Percentiles rank a stretch among this genome's conserved stretches.
These are phyloP conservation scores for Aureobasidium sp. DNA, from an alignment of 2,329 filamentous ascomycete species.

Conservation along the genomic window DNA sequence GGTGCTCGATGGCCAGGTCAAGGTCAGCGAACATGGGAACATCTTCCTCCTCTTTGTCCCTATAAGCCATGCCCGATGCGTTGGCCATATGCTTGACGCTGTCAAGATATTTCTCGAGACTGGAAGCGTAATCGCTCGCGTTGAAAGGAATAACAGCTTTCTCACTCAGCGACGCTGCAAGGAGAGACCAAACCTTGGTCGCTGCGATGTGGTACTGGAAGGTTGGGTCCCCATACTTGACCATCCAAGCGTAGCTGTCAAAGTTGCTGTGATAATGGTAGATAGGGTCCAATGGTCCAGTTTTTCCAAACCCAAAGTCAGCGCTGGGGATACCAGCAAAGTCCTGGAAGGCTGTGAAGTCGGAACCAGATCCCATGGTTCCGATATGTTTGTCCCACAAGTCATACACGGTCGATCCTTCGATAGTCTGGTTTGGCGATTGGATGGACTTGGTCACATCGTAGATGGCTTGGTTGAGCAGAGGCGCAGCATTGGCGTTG, in stretches of 20 bases:
- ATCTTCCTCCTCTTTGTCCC: conserved; percentile 27
- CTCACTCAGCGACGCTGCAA: conserved; percentile 41
- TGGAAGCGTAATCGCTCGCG: conserved; percentile 40
- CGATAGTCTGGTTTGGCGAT: conserved; percentile 62
- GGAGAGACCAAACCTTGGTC: conserved; percentile 39
- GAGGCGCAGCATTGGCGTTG: conserved; percentile 59
- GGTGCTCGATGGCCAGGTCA: conserved; percentile 42
- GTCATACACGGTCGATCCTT: conserved; percentile 64
- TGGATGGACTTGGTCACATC: conserved; percentile 57
- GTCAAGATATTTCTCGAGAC: conserved; percentile 37
- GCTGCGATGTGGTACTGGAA: conserved; percentile 53
- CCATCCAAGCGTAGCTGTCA: conserved; percentile 80
- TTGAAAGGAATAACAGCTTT: conserved; percentile 42
- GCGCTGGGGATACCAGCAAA: conserved; percentile 45
- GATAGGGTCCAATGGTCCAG: conserved; percentile 38
- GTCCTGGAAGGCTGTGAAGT: conserved; percentile 49
- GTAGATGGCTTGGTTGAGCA: conserved; percentile 67
- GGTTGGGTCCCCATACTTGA: conserved; percentile 61
- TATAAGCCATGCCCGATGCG: conserved; percentile 14
- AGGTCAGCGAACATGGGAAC: conserved; percentile 37
- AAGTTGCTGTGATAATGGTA: conserved; percentile 82
- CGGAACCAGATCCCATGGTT: conserved; percentile 48
- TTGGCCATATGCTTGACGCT: conserved; percentile 29
- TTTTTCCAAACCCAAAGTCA: conserved; percentile 39
- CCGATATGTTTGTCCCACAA: conserved; percentile 49